Evolutionary conservation across 495 filamentous ascomycete species (phyloP).

Genomic region (Eremomyces bilateralis): DNA sequence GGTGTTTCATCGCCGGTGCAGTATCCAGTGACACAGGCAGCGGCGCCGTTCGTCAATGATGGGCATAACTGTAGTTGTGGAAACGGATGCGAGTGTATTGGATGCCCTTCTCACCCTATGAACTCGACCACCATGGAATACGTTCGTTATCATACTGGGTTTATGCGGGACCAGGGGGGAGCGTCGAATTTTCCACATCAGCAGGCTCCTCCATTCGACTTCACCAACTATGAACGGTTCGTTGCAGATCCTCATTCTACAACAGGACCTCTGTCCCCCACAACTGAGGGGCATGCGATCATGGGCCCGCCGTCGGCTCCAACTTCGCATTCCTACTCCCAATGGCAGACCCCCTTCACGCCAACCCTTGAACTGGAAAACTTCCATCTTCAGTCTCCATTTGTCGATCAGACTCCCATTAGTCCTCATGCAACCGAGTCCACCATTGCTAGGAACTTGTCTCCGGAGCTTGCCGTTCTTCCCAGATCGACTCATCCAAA

Average conservation of each 20-base stretch:
- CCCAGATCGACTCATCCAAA: too few relatives aligned
- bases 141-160: constrained; percentile 8
- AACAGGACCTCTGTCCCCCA: not conserved
- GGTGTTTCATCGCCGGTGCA: too few relatives aligned
- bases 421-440: not conserved
- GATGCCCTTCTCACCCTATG: constrained; percentile 13
- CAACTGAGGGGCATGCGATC: not conserved
- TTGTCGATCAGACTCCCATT: not conserved
- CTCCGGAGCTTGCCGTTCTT: too few relatives aligned
- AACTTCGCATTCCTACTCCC: not conserved
- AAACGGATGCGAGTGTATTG: constrained; percentile 13
- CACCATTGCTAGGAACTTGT: too few relatives aligned
- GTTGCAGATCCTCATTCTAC: not conserved
- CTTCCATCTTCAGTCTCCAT: not conserved
- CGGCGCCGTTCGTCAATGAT: too few relatives aligned
- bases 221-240: not conserved
- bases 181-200: constrained; percentile 3
- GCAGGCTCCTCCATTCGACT: not conserved
- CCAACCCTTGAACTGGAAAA: not conserved
- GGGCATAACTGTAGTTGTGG: constrained; percentile 16
- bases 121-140: constrained; percentile 14
- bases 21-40: too few relatives aligned
- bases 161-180: constrained; percentile 6
- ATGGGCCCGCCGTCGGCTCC: not conserved
- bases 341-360: not conserved